These are phyloP conservation scores for Fusarium pseudoanthophilum DNA, from an alignment of 2,329 filamentous ascomycete species.

Conservation along the genomic window DNA sequence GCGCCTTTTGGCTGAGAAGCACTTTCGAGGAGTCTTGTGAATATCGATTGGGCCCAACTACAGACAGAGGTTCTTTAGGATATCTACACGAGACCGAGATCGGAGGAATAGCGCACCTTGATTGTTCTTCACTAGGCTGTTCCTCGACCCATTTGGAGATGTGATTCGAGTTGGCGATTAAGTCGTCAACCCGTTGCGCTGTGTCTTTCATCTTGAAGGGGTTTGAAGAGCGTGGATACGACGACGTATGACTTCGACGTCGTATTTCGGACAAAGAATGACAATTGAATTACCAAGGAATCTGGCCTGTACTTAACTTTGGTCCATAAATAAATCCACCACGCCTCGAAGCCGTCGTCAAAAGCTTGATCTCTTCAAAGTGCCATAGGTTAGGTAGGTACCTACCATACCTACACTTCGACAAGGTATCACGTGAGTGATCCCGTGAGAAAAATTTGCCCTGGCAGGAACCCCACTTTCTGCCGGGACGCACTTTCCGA, in stretches of 20 bases:
- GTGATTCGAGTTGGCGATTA: slow-evolving; percentile 52
- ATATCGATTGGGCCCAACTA: slow-evolving; percentile 54
- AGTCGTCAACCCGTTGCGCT: slow-evolving; percentile 45
- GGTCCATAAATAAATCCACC: neutral
- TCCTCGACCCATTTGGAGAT: slow-evolving; percentile 57
- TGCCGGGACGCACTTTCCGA: slow-evolving; percentile 18
- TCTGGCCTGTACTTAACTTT: neutral
- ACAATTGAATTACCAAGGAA: neutral
- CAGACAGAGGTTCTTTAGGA: slow-evolving; percentile 35
- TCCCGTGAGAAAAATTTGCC: slow-evolving; percentile 53
- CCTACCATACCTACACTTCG: neutral
- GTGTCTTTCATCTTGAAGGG: slow-evolving; percentile 39
- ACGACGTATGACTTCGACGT: neutral
- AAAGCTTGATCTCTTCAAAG: neutral
- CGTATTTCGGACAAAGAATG: neutral
- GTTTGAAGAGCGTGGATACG: neutral
- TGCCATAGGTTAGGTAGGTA: slow-evolving; percentile 25
- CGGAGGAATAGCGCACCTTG: slow-evolving; percentile 49
- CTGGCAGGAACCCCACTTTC: slow-evolving; percentile 41
- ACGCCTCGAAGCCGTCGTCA: slow-evolving; percentile 15
- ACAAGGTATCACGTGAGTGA: slow-evolving; percentile 43
- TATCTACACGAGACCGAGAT: slow-evolving; percentile 25
- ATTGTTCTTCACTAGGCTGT: slow-evolving; percentile 49
- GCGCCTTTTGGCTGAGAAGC: slow-evolving; percentile 65
- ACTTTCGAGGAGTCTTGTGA: slow-evolving; percentile 59